A percentile compares a stretch with the other conserved stretches of the same genome.
Evolutionary conservation across 345 rosid genomes (phyloP).

Genomic region (Cochlearia excelsa): DNA sequence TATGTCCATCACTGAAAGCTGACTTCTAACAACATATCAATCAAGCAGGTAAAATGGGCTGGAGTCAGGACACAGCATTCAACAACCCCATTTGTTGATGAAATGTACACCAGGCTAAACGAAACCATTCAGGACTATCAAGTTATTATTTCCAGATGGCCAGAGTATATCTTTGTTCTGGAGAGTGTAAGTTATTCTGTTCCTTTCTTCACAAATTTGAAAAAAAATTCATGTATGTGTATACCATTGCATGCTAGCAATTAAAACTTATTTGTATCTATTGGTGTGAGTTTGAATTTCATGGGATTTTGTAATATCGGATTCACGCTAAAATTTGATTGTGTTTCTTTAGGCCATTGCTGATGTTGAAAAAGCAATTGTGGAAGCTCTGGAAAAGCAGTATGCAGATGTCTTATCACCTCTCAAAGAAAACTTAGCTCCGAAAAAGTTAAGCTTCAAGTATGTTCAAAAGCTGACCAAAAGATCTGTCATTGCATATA

Average conservation of each 20-base stretch:
- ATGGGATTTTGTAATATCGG: neutral
- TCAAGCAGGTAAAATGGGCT: constrained; percentile 85
- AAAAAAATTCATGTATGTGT: neutral
- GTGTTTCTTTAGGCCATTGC: constrained; percentile 66
- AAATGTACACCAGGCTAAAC: constrained; percentile 79
- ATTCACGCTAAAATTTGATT: neutral
- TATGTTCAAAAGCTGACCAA: constrained; percentile 87
- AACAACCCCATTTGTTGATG: constrained; percentile 94
- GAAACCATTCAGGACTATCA: constrained; percentile 77
- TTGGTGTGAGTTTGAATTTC: constrained; percentile 1
- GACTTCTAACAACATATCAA: constrained; percentile 27
- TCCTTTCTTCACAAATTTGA: constrained; percentile 7
- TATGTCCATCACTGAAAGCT: constrained; percentile 8
- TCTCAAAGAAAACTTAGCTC: constrained; percentile 81
- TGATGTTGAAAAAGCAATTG: constrained; percentile 87
- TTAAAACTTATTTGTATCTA: neutral
- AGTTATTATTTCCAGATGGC: constrained; percentile 95
- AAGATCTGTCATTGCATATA: constrained; percentile 68
- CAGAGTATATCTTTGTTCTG: constrained; percentile 82
- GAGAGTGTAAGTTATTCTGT: constrained; percentile 63
- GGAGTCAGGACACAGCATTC: constrained; percentile 93
- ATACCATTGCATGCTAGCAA: constrained; percentile 7
- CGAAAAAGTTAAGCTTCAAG: constrained; percentile 87
- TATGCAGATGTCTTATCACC: constrained; percentile 89
- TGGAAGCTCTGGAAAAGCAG: constrained; percentile 94